Percentiles rank a stretch among this genome's conserved stretches.
Conservation (phyloP, 441 rosid genomes). For the Pelargonium fulgidum region DNA sequence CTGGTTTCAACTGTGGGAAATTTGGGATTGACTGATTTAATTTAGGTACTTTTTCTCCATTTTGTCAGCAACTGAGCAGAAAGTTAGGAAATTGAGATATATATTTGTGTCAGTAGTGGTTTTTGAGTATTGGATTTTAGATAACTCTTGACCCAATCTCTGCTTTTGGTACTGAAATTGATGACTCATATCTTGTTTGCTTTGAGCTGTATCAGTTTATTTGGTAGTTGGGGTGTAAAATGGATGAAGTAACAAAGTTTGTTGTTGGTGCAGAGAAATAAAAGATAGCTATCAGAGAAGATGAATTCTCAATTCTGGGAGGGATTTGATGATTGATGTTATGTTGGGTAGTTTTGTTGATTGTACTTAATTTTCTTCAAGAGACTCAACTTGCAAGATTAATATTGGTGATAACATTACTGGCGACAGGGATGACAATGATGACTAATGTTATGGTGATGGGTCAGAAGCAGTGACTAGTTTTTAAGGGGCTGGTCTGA, state of each 20-base stretch:
- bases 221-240: not conserved
- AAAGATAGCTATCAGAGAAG: not conserved
- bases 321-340: not conserved
- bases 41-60: not conserved
- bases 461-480: not conserved
- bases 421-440: not conserved
- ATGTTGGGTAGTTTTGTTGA: conserved; percentile 2
- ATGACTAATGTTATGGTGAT: not conserved
- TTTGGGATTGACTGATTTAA: not conserved
- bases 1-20: not conserved
- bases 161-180: not conserved
- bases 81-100: too few species aligned
- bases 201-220: not conserved
- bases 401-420: not conserved
- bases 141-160: not conserved
- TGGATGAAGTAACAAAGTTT: not conserved
- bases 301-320: not conserved
- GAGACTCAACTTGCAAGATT: not conserved
- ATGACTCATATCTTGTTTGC: not conserved
- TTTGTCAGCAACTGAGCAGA: conserved; percentile 21
- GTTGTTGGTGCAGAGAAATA: not conserved
- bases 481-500: not conserved
- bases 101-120: not conserved
- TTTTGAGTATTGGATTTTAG: not conserved
- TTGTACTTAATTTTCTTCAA: not conserved